Percentiles rank a stretch among this genome's conserved stretches.
Evolutionary conservation across 1,139 yeast species (phyloP).

Genomic region (Pichia sp.): DNA sequence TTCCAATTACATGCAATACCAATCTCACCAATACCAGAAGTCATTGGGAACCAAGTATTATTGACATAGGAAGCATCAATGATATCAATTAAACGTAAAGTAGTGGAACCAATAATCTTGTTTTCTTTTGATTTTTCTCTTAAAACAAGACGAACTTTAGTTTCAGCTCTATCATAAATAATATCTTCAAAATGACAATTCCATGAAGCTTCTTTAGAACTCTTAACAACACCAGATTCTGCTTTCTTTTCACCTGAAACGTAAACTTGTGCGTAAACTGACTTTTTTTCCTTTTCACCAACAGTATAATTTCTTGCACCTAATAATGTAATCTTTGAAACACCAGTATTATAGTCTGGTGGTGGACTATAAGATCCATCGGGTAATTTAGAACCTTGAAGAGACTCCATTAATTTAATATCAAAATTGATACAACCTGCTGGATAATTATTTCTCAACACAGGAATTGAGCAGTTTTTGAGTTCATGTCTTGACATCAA

Average conservation of each 20-base stretch:
- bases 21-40: slow-evolving; percentile 62
- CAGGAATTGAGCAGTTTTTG: slow-evolving; percentile 45
- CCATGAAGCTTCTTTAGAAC: slow-evolving; percentile 65
- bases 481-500: slow-evolving; percentile 52
- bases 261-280: slow-evolving; percentile 67
- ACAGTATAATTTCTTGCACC: slow-evolving; percentile 45
- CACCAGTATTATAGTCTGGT: slow-evolving; percentile 91
- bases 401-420: slow-evolving; percentile 69
- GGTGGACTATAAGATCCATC: slow-evolving; percentile 86
- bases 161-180: slow-evolving; percentile 63
- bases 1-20: slow-evolving; percentile 72
- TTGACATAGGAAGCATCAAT: slow-evolving; percentile 75
- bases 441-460: slow-evolving; percentile 72
- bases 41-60: slow-evolving; percentile 65
- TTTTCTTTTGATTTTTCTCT: slow-evolving; percentile 51
- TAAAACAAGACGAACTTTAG: slow-evolving; percentile 59
- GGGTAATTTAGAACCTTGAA: slow-evolving; percentile 66
- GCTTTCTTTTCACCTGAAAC: slow-evolving; percentile 54
- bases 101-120: slow-evolving; percentile 52
- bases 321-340: slow-evolving; percentile 52
- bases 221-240: slow-evolving; percentile 53
- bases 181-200: slow-evolving; percentile 62
- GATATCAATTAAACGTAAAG: slow-evolving; percentile 61
- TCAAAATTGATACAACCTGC: slow-evolving; percentile 71
- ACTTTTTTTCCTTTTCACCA: slow-evolving; percentile 34